Base-by-base conservation (phyloP, 2,329 filamentous ascomycete species). In the Talaromyces sp. region DNA sequence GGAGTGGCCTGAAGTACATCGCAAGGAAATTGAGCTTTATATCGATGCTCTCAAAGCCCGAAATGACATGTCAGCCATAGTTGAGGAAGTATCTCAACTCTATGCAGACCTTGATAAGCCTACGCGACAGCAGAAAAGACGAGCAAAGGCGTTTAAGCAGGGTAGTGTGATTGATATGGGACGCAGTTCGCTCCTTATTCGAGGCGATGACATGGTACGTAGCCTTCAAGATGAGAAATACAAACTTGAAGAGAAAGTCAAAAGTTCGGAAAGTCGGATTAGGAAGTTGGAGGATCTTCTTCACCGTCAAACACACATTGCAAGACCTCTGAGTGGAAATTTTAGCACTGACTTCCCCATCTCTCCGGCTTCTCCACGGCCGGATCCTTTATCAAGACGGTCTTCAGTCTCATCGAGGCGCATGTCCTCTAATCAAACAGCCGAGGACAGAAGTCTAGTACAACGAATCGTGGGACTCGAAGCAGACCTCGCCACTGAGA, bases 111-210 rank as follows among this genome's bases (percentile, higher is more conserved):
- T 98, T 15, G 89, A 89, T 74, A 87, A 86, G 64, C 93, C 94
- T 2, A 95, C 92, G 0, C 92, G 90, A 71, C 92, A 95, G 75
- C 93, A 96, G 74, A 87, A 89, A 67, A 93, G 92, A 77, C 87
- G 92, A 65, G 87, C 95, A 7, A 96, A 94, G 75, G 93, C 92
- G 5, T 98, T 99, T 82, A 97, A 97, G 75, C 95, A 96, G 73
- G 95, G 95, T 17, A 98, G 95, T 73, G 86, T 98, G 43, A 93
- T 97, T 72, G 95, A 98, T 74, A 85, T 97, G 67, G 92, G 92
- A n/a, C 88, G 90, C 72, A 96, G 91, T 69, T 94, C 92, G 1
- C 84, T 97, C 10, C 80, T 97, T 71, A 86, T 96, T 15, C 88
- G 92, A 45, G 93, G 92, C n/a, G 92, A 96, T 71, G 93, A 97